Evolutionary conservation across 768 basidiomycete species (phyloP).

Genomic region (Trichaptum fuscoviolaceum): DNA sequence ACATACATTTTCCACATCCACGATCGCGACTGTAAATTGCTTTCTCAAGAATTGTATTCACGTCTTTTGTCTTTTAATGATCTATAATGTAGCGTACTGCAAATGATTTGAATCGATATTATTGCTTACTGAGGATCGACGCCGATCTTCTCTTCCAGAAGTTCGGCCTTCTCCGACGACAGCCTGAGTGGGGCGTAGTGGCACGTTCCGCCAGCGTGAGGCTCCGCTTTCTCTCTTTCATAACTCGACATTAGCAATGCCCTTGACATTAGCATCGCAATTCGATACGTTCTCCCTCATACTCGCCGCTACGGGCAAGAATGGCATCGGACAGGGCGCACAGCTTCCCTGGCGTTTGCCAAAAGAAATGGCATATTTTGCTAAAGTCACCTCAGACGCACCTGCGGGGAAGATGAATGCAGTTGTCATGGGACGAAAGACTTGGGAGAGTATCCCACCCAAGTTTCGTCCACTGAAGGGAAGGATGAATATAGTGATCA

Average conservation of each 20-base stretch:
- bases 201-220: too few relatives aligned
- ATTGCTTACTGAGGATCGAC: neutral
- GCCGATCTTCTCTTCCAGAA: neutral
- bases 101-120: neutral
- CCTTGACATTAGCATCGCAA: too few relatives aligned
- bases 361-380: conserved; percentile 90
- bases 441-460: conserved; percentile 93
- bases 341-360: conserved; percentile 86
- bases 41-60: neutral
- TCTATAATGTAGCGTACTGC: neutral
- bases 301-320: conserved; percentile 81
- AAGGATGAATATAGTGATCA: conserved; percentile 76
- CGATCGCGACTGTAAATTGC: too few relatives aligned
- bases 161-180: neutral
- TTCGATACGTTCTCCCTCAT: conserved; percentile 47
- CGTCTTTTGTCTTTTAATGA: neutral
- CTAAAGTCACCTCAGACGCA: conserved; percentile 62
- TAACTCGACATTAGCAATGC: too few relatives aligned
- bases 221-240: too few relatives aligned
- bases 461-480: conserved; percentile 77
- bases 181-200: neutral
- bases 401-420: conserved; percentile 57
- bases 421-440: conserved; percentile 93
- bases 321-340: conserved; percentile 80
- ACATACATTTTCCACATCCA: too few relatives aligned